These are phyloP conservation scores for Fusarium citri DNA, from an alignment of 2,329 filamentous ascomycete species.

Conservation along the genomic window DNA sequence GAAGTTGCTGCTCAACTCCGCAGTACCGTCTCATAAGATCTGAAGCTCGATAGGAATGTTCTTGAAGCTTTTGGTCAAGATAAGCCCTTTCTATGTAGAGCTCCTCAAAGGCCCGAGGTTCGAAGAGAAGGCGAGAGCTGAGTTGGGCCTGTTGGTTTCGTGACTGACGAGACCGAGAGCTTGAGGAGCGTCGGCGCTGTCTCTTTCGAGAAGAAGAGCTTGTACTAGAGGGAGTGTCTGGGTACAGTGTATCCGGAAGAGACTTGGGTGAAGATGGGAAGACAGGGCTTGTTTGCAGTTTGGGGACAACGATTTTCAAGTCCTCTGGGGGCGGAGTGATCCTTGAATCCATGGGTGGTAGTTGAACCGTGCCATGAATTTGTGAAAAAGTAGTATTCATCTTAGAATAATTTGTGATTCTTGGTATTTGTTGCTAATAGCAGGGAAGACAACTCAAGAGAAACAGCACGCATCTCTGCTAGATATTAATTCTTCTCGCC, in stretches of 20 bases:
- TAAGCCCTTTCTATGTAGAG: constrained; percentile 61
- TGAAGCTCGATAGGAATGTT: constrained; percentile 53
- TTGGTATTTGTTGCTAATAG: neutral
- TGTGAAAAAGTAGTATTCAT: constrained; percentile 32
- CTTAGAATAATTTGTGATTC: constrained; percentile 13
- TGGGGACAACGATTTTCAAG: constrained; percentile 18
- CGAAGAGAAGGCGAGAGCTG: constrained; percentile 45
- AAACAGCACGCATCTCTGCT: constrained; percentile 13
- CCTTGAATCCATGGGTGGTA: constrained; percentile 37
- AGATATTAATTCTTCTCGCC: constrained; percentile 29
- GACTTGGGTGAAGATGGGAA: constrained; percentile 20
- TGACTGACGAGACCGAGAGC: constrained; percentile 6
- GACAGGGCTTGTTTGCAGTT: constrained; percentile 7
- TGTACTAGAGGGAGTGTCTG: neutral
- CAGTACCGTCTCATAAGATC: constrained; percentile 56
- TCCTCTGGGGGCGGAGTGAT: constrained; percentile 36
- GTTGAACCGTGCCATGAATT: constrained; percentile 15
- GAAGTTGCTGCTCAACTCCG: constrained; percentile 50
- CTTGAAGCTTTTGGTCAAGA: constrained; percentile 56
- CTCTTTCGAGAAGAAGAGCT: constrained; percentile 2
- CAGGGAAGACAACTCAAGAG: constrained; percentile 1
- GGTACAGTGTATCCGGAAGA: constrained; percentile 13
- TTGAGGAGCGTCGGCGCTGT: constrained; percentile 29
- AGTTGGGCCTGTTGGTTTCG: constrained; percentile 4
- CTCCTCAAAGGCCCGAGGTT: constrained; percentile 55